These are phyloP conservation scores for Chlamydomonas sp. DNA, from an alignment of 139 green algal genomes.

Conservation along the genomic window DNA sequence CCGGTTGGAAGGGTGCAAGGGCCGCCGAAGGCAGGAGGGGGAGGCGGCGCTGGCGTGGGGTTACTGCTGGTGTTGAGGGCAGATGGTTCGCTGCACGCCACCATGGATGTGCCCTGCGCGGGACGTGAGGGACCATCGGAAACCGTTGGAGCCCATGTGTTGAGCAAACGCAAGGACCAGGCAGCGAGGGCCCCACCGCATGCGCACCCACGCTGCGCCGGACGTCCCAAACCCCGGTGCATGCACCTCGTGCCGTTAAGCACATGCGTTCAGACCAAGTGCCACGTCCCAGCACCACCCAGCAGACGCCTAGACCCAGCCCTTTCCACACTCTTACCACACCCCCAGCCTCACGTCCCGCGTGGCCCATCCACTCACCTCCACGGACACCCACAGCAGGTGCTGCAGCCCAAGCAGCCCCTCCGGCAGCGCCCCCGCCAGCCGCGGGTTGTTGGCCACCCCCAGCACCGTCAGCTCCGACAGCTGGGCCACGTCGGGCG, in stretches of 20 bases:
- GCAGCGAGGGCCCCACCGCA: too few relatives aligned
- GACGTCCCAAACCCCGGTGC: too few relatives aligned
- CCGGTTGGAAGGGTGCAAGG: slow-evolving; percentile 5
- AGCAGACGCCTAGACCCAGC: too few relatives aligned
- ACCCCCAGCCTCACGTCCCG: neutral
- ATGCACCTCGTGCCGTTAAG: too few relatives aligned
- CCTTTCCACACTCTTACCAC: neutral
- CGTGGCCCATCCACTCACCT: slow-evolving; percentile 25
- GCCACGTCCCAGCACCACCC: too few relatives aligned
- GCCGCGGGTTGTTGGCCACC: slow-evolving; percentile 36
- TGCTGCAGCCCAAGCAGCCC: neutral
- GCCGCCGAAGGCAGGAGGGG: neutral
- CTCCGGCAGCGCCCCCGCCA: slow-evolving; percentile 15
- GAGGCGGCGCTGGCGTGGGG: too few relatives aligned
- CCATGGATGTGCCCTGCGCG: slow-evolving; percentile 6
- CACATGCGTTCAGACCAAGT: too few relatives aligned
- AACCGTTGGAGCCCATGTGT: neutral
- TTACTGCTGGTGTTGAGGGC: too few relatives aligned
- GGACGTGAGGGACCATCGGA: neutral
- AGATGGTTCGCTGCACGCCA: slow-evolving; percentile 18
- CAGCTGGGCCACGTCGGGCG: slow-evolving; percentile 7
- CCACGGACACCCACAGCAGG: slow-evolving; percentile 48
- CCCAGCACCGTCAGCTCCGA: slow-evolving; percentile 31
- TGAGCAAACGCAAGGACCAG: neutral
- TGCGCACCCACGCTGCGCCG: too few relatives aligned